These are phyloP conservation scores for Closterium sp. DNA, from an alignment of 139 green algal species.

Conservation along the genomic window DNA sequence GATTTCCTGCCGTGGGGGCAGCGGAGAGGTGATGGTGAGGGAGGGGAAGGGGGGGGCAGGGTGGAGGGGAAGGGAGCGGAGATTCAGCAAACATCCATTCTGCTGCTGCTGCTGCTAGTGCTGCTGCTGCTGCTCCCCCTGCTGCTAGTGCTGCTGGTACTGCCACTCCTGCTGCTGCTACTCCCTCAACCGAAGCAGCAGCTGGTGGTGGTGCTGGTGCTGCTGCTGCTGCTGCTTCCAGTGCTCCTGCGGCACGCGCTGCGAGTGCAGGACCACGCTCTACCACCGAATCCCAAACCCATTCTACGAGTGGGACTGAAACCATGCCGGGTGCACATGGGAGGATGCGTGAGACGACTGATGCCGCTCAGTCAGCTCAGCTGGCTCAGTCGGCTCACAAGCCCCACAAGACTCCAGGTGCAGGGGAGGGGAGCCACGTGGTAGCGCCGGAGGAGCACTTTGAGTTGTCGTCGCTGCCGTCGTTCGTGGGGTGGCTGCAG, in stretches of 20 bases:
- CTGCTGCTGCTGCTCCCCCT: not conserved
- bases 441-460: not conserved
- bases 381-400: not conserved
- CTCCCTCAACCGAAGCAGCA: not conserved
- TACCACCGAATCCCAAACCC: no score
- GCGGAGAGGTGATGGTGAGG: not conserved
- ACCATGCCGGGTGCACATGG: no score
- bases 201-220: not conserved
- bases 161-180: not conserved
- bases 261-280: no score
- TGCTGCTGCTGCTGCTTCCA: not conserved
- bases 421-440: not conserved
- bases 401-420: not conserved
- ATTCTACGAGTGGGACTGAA: no score
- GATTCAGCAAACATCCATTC: not conserved
- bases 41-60: not conserved
- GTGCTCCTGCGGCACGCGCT: no score
- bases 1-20: not conserved
- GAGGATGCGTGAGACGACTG: no score
- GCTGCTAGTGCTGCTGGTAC: not conserved
- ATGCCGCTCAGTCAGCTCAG: no score
- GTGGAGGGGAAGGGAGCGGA: not conserved
- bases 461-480: not conserved
- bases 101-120: not conserved
- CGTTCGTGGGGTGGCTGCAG: not conserved